These are phyloP conservation scores for Schizosaccharomyces octosporus DNA, from an alignment of 805 yeast genomes.

Conservation along the genomic window DNA sequence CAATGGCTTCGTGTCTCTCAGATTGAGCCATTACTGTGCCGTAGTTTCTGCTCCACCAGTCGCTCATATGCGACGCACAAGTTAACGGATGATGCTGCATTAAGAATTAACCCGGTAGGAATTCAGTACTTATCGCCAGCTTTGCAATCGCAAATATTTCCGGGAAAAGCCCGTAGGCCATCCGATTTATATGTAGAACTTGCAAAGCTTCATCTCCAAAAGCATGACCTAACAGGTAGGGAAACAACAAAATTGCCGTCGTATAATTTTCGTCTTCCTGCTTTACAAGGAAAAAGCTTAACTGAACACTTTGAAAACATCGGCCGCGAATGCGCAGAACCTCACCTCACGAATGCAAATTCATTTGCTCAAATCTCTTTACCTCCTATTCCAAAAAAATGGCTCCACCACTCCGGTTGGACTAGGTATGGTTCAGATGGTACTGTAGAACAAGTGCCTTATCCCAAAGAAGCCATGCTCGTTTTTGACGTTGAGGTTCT, in stretches of 20 bases:
- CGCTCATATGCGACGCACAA: not conserved
- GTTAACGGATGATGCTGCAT: not conserved
- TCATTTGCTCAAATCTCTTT: conserved; percentile 17
- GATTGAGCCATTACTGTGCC: too few species aligned
- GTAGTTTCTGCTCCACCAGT: not conserved
- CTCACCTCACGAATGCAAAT: conserved; percentile 31
- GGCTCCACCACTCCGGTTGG: conserved; percentile 61
- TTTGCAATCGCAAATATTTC: conserved; percentile 40
- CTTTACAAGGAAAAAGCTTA: conserved; percentile 41
- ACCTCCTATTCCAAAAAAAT: conserved; percentile 22
- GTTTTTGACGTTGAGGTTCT: conserved; percentile 80
- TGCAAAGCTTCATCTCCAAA: conserved; percentile 33
- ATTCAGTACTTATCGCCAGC: conserved; percentile 46
- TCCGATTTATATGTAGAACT: conserved; percentile 35
- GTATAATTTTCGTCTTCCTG: conserved; percentile 37
- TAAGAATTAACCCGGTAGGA: conserved; percentile 46
- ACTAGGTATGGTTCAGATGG: conserved; percentile 34
- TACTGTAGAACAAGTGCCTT: conserved; percentile 31
- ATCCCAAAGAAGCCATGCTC: conserved; percentile 45
- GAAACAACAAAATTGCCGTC: conserved; percentile 39
- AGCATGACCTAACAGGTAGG: conserved; percentile 51
- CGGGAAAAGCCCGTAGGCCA: conserved; percentile 19
- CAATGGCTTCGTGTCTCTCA: too few species aligned
- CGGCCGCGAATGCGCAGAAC: conserved; percentile 34
- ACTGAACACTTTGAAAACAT: conserved; percentile 63